Conservation (phyloP, 2,329 filamentous ascomycete species). For the Dothideomycetes sp. region DNA sequence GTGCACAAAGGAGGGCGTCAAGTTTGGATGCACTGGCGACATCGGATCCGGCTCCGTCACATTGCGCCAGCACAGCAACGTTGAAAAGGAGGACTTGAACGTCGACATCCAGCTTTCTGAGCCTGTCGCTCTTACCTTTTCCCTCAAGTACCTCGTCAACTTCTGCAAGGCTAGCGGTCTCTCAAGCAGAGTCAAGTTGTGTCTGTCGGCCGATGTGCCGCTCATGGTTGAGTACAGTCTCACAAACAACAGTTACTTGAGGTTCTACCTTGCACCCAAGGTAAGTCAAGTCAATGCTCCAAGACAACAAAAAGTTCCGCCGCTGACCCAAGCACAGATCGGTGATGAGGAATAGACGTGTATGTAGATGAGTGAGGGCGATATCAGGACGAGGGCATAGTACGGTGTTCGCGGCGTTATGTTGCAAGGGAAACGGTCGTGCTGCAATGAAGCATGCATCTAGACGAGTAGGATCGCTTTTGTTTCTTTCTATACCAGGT, state of each 20-base stretch:
- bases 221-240: slow-evolving; percentile 88
- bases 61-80: slow-evolving; percentile 75
- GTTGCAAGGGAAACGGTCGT: not conserved
- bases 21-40: slow-evolving; percentile 86
- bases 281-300: slow-evolving; percentile 40
- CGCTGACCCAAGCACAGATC: slow-evolving; percentile 49
- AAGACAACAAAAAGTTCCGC: not conserved
- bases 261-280: slow-evolving; percentile 98
- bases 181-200: slow-evolving; percentile 76
- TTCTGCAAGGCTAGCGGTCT: slow-evolving; percentile 96
- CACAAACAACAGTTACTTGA: slow-evolving; percentile 73
- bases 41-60: slow-evolving; percentile 94
- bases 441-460: not conserved
- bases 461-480: not conserved
- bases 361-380: slow-evolving; percentile 3
- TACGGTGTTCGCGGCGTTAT: slow-evolving; percentile 13
- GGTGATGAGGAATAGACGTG: slow-evolving; percentile 51
- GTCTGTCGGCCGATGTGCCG: slow-evolving; percentile 90
- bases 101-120: slow-evolving; percentile 86
- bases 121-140: slow-evolving; percentile 91
- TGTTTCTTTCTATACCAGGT: slow-evolving; percentile 8
- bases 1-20: slow-evolving; percentile 92
- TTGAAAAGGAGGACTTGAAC: slow-evolving; percentile 80
- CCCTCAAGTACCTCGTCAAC: slow-evolving; percentile 98
- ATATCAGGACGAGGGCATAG: slow-evolving; percentile 8